Conservation (phyloP, 148 eudicot genomes). For the Chenopodium formosanum region DNA sequence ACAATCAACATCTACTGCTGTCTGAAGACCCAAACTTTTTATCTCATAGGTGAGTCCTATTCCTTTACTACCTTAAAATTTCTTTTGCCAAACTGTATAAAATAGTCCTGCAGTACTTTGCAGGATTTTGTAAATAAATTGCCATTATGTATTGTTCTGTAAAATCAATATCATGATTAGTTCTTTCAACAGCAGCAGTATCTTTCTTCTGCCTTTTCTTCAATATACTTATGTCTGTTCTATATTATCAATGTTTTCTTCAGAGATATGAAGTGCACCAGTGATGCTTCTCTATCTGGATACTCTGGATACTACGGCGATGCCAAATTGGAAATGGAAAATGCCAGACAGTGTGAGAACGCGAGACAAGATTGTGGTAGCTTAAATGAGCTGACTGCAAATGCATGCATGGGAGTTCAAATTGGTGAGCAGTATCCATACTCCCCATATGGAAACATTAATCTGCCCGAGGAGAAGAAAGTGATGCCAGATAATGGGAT, state of each 20-base stretch:
- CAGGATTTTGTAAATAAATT: not conserved
- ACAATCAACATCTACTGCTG: slow-evolving; percentile 53
- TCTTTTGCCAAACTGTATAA: not conserved
- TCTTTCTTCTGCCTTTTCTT: not conserved
- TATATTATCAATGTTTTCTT: slow-evolving; percentile 4
- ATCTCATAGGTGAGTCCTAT: slow-evolving; percentile 47
- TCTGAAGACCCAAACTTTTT: slow-evolving; percentile 58
- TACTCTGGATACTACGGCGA: slow-evolving; percentile 43
- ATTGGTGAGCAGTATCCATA: slow-evolving; percentile 64
- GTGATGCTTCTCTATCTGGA: slow-evolving; percentile 47
- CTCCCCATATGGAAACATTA: slow-evolving; percentile 44
- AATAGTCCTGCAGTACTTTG: not conserved
- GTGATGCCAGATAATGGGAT: slow-evolving; percentile 37
- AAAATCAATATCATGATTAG: not conserved
- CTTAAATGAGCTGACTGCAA: slow-evolving; percentile 43
- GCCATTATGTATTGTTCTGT: not conserved
- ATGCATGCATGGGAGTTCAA: slow-evolving; percentile 59
- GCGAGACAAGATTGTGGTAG: slow-evolving; percentile 44
- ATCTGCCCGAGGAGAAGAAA: slow-evolving; percentile 52
- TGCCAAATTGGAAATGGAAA: slow-evolving; percentile 45
- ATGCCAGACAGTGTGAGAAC: slow-evolving; percentile 39
- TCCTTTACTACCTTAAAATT: not conserved
- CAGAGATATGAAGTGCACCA: slow-evolving; percentile 64
- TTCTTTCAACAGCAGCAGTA: not conserved
- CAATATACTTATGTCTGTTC: not conserved